These are phyloP conservation scores for Eugenia klotzschiana DNA, from an alignment of 441 rosid species.

Conservation along the genomic window DNA sequence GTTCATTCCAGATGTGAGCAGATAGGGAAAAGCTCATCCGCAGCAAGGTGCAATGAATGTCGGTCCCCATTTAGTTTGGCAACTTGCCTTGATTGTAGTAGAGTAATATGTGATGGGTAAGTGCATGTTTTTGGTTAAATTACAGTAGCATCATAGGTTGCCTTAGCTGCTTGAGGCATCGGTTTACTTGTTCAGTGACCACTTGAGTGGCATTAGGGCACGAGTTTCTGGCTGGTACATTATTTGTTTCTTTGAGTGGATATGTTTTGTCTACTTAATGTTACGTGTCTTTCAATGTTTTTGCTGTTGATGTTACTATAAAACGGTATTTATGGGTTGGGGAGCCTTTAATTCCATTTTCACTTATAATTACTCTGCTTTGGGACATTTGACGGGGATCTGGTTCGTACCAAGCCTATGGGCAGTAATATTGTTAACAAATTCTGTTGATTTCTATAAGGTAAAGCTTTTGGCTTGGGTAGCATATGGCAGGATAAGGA, in stretches of 20 bases:
- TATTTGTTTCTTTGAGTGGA: background rate
- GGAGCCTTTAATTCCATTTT: background rate
- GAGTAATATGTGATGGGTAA: slow-evolving; percentile 51
- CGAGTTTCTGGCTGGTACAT: background rate
- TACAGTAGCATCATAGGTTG: background rate
- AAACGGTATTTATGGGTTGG: background rate
- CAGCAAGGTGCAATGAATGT: slow-evolving; percentile 41
- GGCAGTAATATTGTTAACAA: background rate
- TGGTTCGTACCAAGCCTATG: background rate
- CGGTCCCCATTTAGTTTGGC: slow-evolving; percentile 35
- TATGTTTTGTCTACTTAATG: background rate
- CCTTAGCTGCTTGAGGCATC: background rate
- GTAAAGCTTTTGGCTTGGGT: background rate
- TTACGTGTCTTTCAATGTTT: background rate
- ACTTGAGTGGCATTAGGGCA: background rate
- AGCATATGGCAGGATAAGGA: background rate
- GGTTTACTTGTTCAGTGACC: background rate
- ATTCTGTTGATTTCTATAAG: background rate
- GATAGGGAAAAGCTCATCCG: slow-evolving; percentile 24
- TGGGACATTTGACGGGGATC: background rate
- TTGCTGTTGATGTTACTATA: background rate
- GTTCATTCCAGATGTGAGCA: slow-evolving; percentile 41
- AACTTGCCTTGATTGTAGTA: slow-evolving; percentile 52
- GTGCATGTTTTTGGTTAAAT: background rate
- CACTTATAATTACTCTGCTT: background rate